These are phyloP conservation scores for Nakataea oryzae DNA, from an alignment of 2,329 filamentous ascomycete genomes.

Conservation along the genomic window DNA sequence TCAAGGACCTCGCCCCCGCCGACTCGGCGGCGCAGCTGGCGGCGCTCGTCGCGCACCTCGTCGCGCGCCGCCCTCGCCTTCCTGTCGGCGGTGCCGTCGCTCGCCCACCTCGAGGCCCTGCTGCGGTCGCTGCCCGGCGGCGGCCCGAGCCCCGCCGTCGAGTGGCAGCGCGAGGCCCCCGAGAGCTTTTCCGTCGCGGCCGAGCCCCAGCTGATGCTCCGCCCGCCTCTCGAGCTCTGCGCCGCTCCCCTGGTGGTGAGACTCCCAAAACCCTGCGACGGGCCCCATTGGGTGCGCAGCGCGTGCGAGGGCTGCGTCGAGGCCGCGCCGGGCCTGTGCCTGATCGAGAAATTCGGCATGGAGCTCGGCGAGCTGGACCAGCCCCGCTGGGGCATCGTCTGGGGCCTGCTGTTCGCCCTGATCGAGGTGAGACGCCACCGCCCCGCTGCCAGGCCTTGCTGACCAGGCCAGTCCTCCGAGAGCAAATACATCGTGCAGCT, in stretches of 20 bases:
- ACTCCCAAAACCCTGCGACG: not conserved
- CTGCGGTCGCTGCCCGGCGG: not conserved
- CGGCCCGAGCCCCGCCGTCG: too few relatives aligned
- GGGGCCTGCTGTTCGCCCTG: not conserved
- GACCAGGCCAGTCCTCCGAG: not conserved
- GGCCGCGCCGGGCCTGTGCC: not conserved
- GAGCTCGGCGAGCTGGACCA: not conserved
- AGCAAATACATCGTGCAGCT: not conserved
- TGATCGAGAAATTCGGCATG: not conserved
- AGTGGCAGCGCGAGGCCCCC: too few relatives aligned
- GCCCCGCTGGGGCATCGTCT: not conserved
- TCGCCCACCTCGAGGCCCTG: not conserved
- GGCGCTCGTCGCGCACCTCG: not conserved
- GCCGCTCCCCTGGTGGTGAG: too few relatives aligned
- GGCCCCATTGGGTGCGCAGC: not conserved
- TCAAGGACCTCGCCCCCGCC: not conserved
- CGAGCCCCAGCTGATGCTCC: too few relatives aligned
- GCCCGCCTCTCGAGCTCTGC: not conserved
- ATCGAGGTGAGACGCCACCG: not conserved
- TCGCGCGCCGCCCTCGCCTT: not conserved
- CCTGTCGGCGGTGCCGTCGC: not conserved
- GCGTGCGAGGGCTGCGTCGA: not conserved
- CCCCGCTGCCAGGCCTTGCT: too few relatives aligned
- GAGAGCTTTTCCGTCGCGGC: too few relatives aligned
- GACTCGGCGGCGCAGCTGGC: not conserved